Conservation (phyloP, 441 rosid species). For the Biscutella auriculata region DNA sequence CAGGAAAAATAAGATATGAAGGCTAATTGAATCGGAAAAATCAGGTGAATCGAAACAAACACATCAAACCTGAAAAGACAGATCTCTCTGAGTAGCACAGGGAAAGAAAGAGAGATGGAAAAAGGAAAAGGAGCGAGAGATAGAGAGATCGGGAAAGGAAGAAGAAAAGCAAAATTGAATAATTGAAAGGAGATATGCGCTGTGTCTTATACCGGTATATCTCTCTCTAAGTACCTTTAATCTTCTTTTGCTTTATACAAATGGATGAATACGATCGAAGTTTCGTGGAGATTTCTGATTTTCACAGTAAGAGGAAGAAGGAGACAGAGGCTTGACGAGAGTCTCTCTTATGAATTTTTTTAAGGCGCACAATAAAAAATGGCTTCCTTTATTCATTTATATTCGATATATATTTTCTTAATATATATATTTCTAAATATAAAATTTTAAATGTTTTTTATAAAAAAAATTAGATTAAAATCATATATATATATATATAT, state of each 20-base stretch:
- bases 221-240: background rate
- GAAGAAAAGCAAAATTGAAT: background rate
- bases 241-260: background rate
- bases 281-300: slow-evolving; percentile 5
- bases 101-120: background rate
- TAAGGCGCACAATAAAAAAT: background rate
- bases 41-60: background rate
- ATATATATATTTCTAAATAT: too few species aligned
- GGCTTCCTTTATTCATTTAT: too few species aligned
- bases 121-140: slow-evolving; percentile 1
- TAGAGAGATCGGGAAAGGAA: background rate
- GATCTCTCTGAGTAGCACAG: slow-evolving; percentile 15
- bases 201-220: background rate
- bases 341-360: background rate
- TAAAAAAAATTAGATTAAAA: too few species aligned
- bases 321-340: background rate
- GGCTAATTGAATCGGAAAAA: background rate
- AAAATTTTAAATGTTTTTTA: too few species aligned
- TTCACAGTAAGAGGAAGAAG: background rate
- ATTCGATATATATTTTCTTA: too few species aligned
- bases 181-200: slow-evolving; percentile 13
- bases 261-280: background rate
- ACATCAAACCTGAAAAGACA: slow-evolving; percentile 2
- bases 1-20: background rate
- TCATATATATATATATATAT: too few species aligned